Evolutionary conservation across 2,329 filamentous ascomycete genomes (phyloP), one percentile per base, ranked within the genome.

Genomic region (Colletotrichum plurivorum): DNA sequence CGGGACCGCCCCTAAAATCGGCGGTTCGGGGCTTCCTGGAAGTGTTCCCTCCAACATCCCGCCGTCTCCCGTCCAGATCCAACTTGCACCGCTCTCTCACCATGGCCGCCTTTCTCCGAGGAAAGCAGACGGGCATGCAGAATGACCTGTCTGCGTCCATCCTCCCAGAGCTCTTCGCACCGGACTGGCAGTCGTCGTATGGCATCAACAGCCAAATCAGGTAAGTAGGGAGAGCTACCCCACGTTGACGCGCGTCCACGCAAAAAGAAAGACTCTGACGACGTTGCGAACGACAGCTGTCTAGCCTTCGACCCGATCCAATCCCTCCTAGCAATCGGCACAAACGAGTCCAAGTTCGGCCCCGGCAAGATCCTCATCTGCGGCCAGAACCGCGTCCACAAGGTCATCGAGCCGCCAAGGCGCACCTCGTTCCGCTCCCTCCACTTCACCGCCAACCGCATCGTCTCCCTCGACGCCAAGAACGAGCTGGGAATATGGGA

Each of bases 231-330:
- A 76, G 31, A 61, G 62, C 51, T 61, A 69, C 67, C 55, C 67
- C 61, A 60, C 69, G 56, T 64, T 22, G 70, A 72, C 70, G 70
- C 68, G 70, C 70, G 68, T 70, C 62, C 8, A n/a, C n/a, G 15
- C 43, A 5, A 13, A 13, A 31, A 22, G 25, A 43, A 52, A 68
- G 22, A 67, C 10, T 3, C 27, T 20, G 20, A 25, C 41, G 36
- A 87, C 75, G 56, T 5, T 36, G n/a, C 1, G 1, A 8, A 46
- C 18, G 45, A 46, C n/a, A 94, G 93, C 75, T 93, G 92, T 72
- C 84, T 98, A 72, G 93, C 94, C 70, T 98, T 97, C 83, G 95
- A 98, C 73, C 95, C 96, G 1, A 88, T 98, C 13, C 96, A 99
- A 78, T 97, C 95, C 31, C 90, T 99, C 66, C 87, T 99, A 59